phyloP scores from a whole-genome alignment of 2,329 filamentous ascomycete species.

The Colletotrichum camelliae region DNA sequence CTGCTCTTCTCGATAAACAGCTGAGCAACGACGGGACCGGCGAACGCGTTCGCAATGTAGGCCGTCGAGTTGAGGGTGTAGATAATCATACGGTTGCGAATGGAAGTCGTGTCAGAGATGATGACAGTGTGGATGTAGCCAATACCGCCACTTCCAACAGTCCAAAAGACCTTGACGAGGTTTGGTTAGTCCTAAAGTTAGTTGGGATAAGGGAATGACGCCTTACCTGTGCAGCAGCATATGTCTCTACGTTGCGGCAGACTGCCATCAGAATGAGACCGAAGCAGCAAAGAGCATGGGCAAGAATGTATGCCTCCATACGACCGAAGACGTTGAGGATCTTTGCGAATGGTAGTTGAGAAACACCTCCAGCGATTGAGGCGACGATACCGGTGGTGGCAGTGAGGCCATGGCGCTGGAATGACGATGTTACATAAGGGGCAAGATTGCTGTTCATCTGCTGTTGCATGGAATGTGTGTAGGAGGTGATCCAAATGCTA shows the following conservation, averaged over 20 bases:
- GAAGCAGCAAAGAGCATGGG: conserved; percentile 35
- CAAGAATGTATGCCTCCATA: conserved; percentile 37
- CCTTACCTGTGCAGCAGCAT: conserved; percentile 34
- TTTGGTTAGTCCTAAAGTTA: too few relatives aligned
- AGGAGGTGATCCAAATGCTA: conserved; percentile 48
- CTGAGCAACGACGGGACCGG: conserved; percentile 29
- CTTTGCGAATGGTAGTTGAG: conserved; percentile 41
- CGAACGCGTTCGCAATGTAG: conserved; percentile 41
- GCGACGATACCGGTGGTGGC: conserved; percentile 50
- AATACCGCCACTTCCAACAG: conserved; percentile 47
- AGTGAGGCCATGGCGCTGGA: conserved; percentile 50
- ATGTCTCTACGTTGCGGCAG: conserved; percentile 55
- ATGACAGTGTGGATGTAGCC: conserved; percentile 34
- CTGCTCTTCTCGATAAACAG: conserved; percentile 27
- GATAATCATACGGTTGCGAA: conserved; percentile 35
- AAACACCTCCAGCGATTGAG: conserved; percentile 32
- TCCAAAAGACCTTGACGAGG: conserved; percentile 62
- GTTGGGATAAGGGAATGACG: too few relatives aligned
- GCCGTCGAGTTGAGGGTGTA: conserved; percentile 36
- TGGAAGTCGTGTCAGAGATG: conserved; percentile 33
- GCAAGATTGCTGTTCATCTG: conserved; percentile 36
- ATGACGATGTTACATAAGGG: conserved; percentile 40
- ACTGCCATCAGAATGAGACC: conserved; percentile 62
- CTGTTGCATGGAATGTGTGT: conserved; percentile 46
- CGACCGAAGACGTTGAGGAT: conserved; percentile 44